Evolutionary conservation across 2,329 filamentous ascomycete genomes (phyloP), one percentile per base, ranked within the genome.

Genomic region (Trichoderma oligosporum): DNA sequence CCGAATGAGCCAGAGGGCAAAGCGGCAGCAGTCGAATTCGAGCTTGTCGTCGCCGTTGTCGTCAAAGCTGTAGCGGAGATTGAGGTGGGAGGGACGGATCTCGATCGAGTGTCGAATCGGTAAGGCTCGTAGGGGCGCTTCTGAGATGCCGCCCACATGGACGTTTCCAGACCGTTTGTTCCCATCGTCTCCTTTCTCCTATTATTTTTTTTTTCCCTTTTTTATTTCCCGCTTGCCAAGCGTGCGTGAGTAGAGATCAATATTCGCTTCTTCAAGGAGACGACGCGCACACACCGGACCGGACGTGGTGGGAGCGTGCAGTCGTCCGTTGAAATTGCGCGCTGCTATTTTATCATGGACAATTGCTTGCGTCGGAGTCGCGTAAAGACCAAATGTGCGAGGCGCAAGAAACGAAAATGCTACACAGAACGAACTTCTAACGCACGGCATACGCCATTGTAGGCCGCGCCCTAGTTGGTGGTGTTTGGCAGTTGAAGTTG

Each of bases 121-220:
- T 36, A 33, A 11, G 38, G n/a, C 4, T 47, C 27, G 48, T 46
- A 53, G 18, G 57, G 39, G 2, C 41, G 35, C 24, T 39, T 39
- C n/a, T 33, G 29, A 24, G 58, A 20, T 2, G 52, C 29, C 11
- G 60, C 60, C 60, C 60, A 61, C n/a, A 60, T 60, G 20, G 60
- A 61, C 22, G 60, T 24, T 16, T 36, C 35, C 2, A 61, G 29
- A 41, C 60, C 60, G 3, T 16, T 49, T 29, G 53, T n/a, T 12
- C 36, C 47, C 53, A 57, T 60, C 5, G 24, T 24, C 11, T 12
- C 22, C n/a, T 29, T 29, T 25, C 18, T 18, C 8, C 14, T 41
- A 11, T 20, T 20, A 29, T 16, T 9, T 29, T 11, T 44, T 4
- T n/a, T n/a, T n/a, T n/a, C n/a, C n/a, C n/a, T n/a, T n/a, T n/a